phyloP scores from a whole-genome alignment of 169 alveolate species.

The Cryptosporidium sp. region DNA sequence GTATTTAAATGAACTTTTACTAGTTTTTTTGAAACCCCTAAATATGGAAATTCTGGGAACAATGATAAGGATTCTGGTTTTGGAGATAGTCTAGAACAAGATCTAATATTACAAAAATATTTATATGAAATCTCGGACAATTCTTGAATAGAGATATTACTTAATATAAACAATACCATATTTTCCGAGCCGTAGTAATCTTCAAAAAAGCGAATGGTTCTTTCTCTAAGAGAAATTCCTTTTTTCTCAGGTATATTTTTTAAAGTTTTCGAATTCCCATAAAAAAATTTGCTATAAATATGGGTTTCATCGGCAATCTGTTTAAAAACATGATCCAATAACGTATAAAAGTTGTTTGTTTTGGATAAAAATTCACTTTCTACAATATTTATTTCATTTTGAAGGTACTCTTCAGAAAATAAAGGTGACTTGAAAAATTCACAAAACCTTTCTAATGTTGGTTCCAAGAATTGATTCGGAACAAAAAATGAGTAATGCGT shows the following conservation, averaged over 20 bases:
- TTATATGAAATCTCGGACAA: background rate
- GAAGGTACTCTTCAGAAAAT: constrained; percentile 18
- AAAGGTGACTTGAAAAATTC: constrained; percentile 58
- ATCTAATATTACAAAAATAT: constrained; percentile 27
- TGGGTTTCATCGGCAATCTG: constrained; percentile 37
- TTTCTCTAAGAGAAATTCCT: constrained; percentile 43
- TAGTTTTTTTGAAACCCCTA: constrained; percentile 3
- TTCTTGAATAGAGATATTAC: background rate
- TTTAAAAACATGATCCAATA: constrained; percentile 26
- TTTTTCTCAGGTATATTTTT: background rate
- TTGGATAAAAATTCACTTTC: constrained; percentile 41
- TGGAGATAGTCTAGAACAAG: background rate
- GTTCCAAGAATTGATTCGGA: constrained; percentile 35
- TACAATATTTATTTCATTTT: constrained; percentile 33
- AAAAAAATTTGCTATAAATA: constrained; percentile 45
- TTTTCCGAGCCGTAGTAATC: constrained; percentile 46
- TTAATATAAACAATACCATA: constrained; percentile 27
- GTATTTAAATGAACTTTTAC: constrained; percentile 10
- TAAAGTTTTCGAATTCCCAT: constrained; percentile 24
- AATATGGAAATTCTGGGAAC: constrained; percentile 27
- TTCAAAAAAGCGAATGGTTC: constrained; percentile 19
- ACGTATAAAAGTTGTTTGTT: constrained; percentile 23
- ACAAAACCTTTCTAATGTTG: constrained; percentile 34
- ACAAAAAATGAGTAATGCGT: constrained; percentile 34
- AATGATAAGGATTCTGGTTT: constrained; percentile 3